A percentile compares a stretch with the other conserved stretches of the same genome.
phyloP scores from a whole-genome alignment of 139 green algal species.

The Coelastrella sp. region DNA sequence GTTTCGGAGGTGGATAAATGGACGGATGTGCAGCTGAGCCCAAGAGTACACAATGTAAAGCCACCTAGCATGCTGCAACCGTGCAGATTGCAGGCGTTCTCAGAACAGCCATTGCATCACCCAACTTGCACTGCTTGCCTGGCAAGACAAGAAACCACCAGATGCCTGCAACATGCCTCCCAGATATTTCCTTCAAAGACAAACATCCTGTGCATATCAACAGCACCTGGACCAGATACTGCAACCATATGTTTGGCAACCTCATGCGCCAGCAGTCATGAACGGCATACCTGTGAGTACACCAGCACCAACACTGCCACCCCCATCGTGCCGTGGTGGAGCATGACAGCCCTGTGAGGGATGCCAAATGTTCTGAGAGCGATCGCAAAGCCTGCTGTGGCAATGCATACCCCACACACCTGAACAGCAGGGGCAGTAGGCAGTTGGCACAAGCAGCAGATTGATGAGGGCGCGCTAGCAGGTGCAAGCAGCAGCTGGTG shows the following conservation, averaged over 20 bases:
- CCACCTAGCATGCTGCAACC: too few species aligned
- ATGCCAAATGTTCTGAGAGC: slow-evolving; percentile 18
- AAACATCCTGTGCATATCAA: neutral
- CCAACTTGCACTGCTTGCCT: too few species aligned
- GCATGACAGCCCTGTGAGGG: neutral
- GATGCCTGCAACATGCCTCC: too few species aligned
- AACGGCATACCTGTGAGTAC: slow-evolving; percentile 26
- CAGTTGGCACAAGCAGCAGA: neutral
- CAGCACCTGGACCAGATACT: neutral
- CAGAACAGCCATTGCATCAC: too few species aligned
- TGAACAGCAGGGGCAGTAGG: neutral
- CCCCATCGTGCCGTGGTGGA: slow-evolving; percentile 4
- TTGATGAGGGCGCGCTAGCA: too few species aligned
- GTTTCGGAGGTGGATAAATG: too few species aligned
- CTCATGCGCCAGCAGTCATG: neutral
- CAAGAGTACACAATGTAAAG: too few species aligned
- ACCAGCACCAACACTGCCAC: slow-evolving; percentile 26
- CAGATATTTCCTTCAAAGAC: too few species aligned
- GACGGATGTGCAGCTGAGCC: too few species aligned
- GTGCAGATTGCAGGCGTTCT: too few species aligned
- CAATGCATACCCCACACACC: slow-evolving; percentile 13
- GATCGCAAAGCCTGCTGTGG: slow-evolving; percentile 24
- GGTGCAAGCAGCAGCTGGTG: neutral
- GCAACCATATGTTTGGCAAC: neutral
- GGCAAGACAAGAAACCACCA: too few species aligned